Evolutionary conservation across 768 basidiomycete genomes (phyloP), one percentile per base, ranked within the genome.

Genomic region (Pulveroboletus sp.): DNA sequence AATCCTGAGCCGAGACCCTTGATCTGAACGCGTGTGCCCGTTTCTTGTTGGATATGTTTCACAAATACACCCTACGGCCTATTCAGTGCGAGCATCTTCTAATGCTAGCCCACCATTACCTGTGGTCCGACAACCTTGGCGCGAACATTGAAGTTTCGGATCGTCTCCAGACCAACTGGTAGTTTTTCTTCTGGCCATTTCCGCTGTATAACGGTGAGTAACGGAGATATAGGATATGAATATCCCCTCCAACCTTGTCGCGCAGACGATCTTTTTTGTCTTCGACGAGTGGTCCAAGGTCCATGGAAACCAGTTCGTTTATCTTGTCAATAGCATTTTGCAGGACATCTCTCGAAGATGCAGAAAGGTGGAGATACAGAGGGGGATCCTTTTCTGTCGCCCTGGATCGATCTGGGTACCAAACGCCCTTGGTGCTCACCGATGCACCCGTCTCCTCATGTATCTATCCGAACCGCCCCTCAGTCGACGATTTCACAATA

Each of bases 141-240:
- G 49, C 95, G 78, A 43, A 99, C 86, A 68, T 99, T 97, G 71
- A 99, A 99, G 69, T 97, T 97, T 44, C 95, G 79, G 59, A 98
- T 82, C 46, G 84, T 85, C 14, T 98, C 94, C 46, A 99, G 66
- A 4, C 84, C 86, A 36, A 99, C 90, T 0, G 84, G 84, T 8
- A 97, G 71, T 69, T 96, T 97, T 69, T 94, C 93, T 67, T 98
- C 95, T 2, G 94, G 93, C 95, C 95, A 98, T 81, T 95, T 96
- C 47, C 91, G 78, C 89, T 93, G 60, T 33, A 15, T 37, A 21
- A 45, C 0, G 13, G 37, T 62, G 50, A 63, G 60, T 39, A 17
- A 50, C 15, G 13, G 10, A 17, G 43, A 17, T 11, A 37, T 1
- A 28, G 17, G 27, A 17, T 50, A 24, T 11, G 24, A 14, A 9